A percentile compares a stretch with the other conserved stretches of the same genome.
Conservation (phyloP, 164 flowering plant genomes). For the Echeveria elegans region DNA sequence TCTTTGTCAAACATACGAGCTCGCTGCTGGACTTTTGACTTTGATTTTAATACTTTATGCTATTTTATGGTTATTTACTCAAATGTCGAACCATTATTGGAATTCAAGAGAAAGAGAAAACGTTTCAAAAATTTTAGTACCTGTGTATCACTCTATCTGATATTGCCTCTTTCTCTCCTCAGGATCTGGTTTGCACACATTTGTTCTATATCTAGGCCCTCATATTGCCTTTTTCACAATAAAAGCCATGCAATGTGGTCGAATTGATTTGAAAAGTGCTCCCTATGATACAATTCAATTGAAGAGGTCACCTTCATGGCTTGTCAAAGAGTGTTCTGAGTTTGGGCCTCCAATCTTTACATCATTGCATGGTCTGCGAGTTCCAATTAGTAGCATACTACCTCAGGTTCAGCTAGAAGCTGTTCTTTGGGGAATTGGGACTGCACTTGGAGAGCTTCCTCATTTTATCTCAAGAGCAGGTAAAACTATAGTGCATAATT, state of each 20-base stretch:
- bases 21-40: too few relatives aligned
- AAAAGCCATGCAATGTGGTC: conserved; percentile 83
- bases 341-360: conserved; percentile 69
- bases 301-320: conserved; percentile 81
- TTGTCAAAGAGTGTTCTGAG: conserved; percentile 69
- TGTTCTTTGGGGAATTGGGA: conserved; percentile 89
- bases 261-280: conserved; percentile 78
- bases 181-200: conserved; percentile 96
- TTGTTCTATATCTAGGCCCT: conserved; percentile 88
- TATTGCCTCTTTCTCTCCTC: background rate
- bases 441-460: conserved; percentile 97
- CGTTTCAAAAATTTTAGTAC: background rate
- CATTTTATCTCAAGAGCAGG: conserved; percentile 98
- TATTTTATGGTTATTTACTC: background rate
- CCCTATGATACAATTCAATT: conserved; percentile 90
- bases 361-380: conserved; percentile 33
- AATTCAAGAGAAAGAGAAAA: background rate
- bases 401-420: conserved; percentile 88
- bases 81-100: background rate
- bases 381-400: conserved; percentile 79
- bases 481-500: conserved; percentile 14
- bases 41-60: background rate
- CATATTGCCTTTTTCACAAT: conserved; percentile 84
- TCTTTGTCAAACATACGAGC: background rate
- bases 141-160: background rate